Conservation (phyloP, 2,329 filamentous ascomycete species). For the Talaromyces amestolkiae region DNA sequence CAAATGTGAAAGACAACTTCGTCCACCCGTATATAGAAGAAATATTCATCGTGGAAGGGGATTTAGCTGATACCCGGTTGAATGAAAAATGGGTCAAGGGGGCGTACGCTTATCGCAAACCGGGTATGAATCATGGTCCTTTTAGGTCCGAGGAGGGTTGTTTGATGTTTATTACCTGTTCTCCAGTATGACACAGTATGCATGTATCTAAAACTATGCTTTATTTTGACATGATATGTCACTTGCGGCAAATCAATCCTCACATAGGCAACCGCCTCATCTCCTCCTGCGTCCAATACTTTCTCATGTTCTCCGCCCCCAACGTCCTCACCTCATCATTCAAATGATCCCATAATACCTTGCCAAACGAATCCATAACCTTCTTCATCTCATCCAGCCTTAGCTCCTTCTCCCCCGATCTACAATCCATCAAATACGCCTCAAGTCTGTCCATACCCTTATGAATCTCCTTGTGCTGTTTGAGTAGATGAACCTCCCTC, state of each 20-base stretch:
- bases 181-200: no score
- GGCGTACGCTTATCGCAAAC: no score
- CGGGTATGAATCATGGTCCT: no score
- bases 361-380: conserved; percentile 74
- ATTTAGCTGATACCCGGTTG: no score
- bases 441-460: conserved; percentile 67
- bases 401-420: conserved; percentile 60
- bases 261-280: conserved; percentile 69
- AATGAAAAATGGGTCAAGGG: no score
- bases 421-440: conserved; percentile 63
- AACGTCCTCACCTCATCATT: conserved; percentile 79
- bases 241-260: background rate
- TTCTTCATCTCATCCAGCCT: conserved; percentile 59
- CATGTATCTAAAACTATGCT: no score
- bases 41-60: no score
- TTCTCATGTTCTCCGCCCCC: conserved; percentile 82
- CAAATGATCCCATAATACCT: conserved; percentile 76
- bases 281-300: conserved; percentile 75
- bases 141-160: no score
- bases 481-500: conserved; percentile 62
- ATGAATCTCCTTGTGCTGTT: conserved; percentile 78
- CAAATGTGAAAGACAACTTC: no score
- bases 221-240: no score
- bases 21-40: background rate
- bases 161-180: no score